These are phyloP conservation scores for Ustilago loliicola DNA, from an alignment of 1,284 basidiomycete genomes.

Conservation along the genomic window DNA sequence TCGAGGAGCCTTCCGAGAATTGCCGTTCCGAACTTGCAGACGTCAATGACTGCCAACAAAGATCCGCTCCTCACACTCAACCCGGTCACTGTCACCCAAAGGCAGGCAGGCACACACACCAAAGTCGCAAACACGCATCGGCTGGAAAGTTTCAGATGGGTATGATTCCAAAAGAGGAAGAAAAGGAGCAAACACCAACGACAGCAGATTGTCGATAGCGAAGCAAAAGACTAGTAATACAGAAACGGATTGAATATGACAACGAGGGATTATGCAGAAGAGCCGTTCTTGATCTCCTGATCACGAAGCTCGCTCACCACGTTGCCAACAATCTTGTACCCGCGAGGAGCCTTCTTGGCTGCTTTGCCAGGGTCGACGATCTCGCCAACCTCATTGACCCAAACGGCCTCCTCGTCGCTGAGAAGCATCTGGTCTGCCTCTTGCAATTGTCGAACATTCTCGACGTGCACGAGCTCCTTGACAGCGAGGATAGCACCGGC, in stretches of 20 bases:
- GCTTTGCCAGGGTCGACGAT: slow-evolving; percentile 67
- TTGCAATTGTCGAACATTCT: slow-evolving; percentile 76
- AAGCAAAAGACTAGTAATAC: slow-evolving; percentile 26
- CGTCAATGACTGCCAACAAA: slow-evolving; percentile 4
- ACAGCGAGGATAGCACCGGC: slow-evolving; percentile 85
- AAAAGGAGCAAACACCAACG: not conserved
- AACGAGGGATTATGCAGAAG: slow-evolving; percentile 15
- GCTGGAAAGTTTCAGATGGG: not conserved
- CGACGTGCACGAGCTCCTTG: slow-evolving; percentile 87
- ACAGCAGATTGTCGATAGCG: not conserved
- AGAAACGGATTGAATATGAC: not conserved
- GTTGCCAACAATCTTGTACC: slow-evolving; percentile 68
- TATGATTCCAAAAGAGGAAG: slow-evolving; percentile 15
- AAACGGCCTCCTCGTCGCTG: slow-evolving; percentile 56
- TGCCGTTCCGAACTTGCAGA: not conserved
- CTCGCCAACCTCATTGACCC: slow-evolving; percentile 66
- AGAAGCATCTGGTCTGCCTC: slow-evolving; percentile 52
- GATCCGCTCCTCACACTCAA: not conserved
- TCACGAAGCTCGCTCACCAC: slow-evolving; percentile 63
- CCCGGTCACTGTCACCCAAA: not conserved
- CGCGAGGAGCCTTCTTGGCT: slow-evolving; percentile 65
- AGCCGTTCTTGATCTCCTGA: slow-evolving; percentile 48
- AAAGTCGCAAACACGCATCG: not conserved
- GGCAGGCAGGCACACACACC: not conserved
- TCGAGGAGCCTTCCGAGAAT: not conserved